Conservation (phyloP, 192 early-diverging fungal genomes). For the Lunasporangiospora selenospora region DNA sequence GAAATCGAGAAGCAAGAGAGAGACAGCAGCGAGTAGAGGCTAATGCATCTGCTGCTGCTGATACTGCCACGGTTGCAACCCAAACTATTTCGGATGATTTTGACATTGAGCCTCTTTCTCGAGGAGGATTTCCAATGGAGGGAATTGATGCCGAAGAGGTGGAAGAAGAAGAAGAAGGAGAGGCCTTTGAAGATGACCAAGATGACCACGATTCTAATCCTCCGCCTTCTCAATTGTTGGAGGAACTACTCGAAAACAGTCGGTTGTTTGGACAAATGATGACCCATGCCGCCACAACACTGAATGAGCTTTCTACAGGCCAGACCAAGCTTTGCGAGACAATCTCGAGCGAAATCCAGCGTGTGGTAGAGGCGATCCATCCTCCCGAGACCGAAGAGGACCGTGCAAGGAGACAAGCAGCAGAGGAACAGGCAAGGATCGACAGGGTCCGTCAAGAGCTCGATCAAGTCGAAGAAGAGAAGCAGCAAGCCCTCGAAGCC, state of each 20-base stretch:
- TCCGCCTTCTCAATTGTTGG: neutral
- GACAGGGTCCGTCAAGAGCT: too few relatives aligned
- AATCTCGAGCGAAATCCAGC: constrained; percentile 1
- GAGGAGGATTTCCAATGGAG: too few relatives aligned
- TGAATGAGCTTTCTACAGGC: neutral
- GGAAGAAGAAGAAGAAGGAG: neutral
- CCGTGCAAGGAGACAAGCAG: neutral
- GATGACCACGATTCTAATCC: neutral
- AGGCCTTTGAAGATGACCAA: neutral
- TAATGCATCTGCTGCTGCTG: neutral
- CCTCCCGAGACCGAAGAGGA: constrained; percentile 1
- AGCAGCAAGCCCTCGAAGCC: neutral
- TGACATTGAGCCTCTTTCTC: too few relatives aligned
- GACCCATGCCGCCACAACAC: neutral
- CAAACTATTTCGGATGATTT: too few relatives aligned
- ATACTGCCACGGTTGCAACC: neutral
- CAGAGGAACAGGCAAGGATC: neutral
- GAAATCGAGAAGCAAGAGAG: neutral
- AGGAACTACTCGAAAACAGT: constrained; percentile 19
- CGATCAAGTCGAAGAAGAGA: neutral
- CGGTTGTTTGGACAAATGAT: neutral
- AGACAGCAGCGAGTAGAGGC: too few relatives aligned
- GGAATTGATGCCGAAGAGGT: too few relatives aligned
- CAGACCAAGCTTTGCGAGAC: constrained; percentile 6
- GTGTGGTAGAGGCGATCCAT: constrained; percentile 5